phyloP scores from a whole-genome alignment of 768 basidiomycete genomes.

The Tulasnella sp. region DNA sequence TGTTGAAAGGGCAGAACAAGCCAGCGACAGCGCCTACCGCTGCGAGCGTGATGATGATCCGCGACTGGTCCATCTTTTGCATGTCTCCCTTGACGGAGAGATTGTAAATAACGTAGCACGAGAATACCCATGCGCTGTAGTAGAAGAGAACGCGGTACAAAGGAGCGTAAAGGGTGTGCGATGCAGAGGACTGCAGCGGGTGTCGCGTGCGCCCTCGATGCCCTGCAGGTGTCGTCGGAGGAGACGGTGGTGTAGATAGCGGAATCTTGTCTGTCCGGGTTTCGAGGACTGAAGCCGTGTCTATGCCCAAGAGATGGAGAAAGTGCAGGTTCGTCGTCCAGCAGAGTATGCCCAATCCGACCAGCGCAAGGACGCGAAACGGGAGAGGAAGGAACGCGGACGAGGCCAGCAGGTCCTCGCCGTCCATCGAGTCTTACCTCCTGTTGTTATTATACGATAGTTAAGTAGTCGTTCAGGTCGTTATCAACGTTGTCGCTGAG shows the following conservation, averaged over 20 bases:
- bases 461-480: not conserved
- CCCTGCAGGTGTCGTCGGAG: not conserved
- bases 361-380: slow-evolving; percentile 75
- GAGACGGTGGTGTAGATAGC: not conserved
- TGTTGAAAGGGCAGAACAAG: slow-evolving; percentile 56
- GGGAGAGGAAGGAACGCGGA: slow-evolving; percentile 57
- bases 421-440: not conserved
- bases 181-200: slow-evolving; percentile 18
- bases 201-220: not conserved
- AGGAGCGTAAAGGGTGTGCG: slow-evolving; percentile 40
- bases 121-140: slow-evolving; percentile 50
- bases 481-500: not conserved
- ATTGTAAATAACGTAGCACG: slow-evolving; percentile 61
- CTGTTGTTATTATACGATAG: not conserved
- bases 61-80: slow-evolving; percentile 56
- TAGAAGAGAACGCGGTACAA: slow-evolving; percentile 55
- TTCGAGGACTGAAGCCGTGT: slow-evolving; percentile 61
- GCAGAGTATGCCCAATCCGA: slow-evolving; percentile 67
- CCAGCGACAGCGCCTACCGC: slow-evolving; percentile 43
- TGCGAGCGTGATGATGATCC: slow-evolving; percentile 63
- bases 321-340: slow-evolving; percentile 94
- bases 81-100: slow-evolving; percentile 45
- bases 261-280: slow-evolving; percentile 26
- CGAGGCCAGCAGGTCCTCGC: slow-evolving; percentile 6
- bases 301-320: slow-evolving; percentile 59